Percentiles rank a stretch among this genome's conserved stretches.
phyloP scores from a whole-genome alignment of 1,284 basidiomycete species.

The Ustilago nuda region DNA sequence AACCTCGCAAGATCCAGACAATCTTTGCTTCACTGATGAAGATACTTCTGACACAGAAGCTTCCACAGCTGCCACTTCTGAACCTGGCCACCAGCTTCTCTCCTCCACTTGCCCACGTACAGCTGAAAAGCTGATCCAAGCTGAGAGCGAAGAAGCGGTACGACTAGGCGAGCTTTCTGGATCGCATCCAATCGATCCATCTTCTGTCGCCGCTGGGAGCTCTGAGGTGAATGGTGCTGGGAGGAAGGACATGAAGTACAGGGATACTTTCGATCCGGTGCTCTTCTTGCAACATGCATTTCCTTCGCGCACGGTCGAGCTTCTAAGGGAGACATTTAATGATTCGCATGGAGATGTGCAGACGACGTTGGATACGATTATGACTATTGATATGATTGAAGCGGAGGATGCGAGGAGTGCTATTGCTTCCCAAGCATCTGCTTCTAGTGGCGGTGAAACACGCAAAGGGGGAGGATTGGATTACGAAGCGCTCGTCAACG shows the following conservation, averaged over 20 bases:
- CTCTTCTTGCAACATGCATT: conserved; percentile 56
- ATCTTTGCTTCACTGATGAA: conserved; percentile 51
- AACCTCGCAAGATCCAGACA: conserved; percentile 35
- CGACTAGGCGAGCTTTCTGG: conserved; percentile 24
- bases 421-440: conserved; percentile 10
- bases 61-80: neutral
- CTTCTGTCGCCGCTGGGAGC: conserved; percentile 10
- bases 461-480: conserved; percentile 40
- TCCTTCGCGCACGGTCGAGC: conserved; percentile 45
- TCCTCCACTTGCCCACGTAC: neutral
- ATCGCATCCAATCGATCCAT: conserved; percentile 15
- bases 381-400: conserved; percentile 59
- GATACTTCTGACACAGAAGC: conserved; percentile 33
- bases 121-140: neutral
- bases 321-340: conserved; percentile 47
- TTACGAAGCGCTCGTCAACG: conserved; percentile 47
- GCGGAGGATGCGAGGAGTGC: conserved; percentile 40
- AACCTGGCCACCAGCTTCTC: conserved; percentile 8
- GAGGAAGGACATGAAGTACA: neutral
- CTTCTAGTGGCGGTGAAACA: neutral
- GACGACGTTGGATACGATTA: conserved; percentile 54
- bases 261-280: conserved; percentile 37
- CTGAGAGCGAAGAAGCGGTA: conserved; percentile 8
- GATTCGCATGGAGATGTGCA: conserved; percentile 53
- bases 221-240: conserved; percentile 4